Evolutionary conservation across 495 filamentous ascomycete species (phyloP).

Genomic region (Immersiella caudata): DNA sequence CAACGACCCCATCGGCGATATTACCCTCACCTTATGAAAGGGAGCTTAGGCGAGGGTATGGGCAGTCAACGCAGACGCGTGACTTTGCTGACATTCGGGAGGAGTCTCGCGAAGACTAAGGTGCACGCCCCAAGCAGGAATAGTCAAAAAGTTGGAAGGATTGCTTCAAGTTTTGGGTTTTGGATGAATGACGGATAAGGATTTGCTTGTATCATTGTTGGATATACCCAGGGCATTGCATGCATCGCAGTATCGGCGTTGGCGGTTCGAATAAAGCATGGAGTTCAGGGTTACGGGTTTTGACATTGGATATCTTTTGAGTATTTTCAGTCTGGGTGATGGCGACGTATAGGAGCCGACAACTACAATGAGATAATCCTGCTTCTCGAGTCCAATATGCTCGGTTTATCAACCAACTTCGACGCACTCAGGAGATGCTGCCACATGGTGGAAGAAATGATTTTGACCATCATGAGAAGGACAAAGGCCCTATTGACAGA

Average conservation of each 20-base stretch:
- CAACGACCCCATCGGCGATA: conserved; percentile 37
- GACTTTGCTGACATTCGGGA: conserved; percentile 37
- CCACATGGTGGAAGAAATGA: too few species aligned
- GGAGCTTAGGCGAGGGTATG: conserved; percentile 31
- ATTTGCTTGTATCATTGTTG: conserved; percentile 16
- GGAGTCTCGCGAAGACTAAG: conserved; percentile 29
- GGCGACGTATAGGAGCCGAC: too few species aligned
- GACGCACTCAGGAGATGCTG: too few species aligned
- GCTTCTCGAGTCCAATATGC: neutral
- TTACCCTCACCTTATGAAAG: conserved; percentile 36
- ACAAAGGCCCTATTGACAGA: too few species aligned
- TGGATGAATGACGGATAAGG: conserved; percentile 3
- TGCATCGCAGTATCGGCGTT: conserved; percentile 18
- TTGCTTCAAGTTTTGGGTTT: neutral
- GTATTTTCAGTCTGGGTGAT: neutral
- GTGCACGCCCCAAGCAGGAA: neutral
- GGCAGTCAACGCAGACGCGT: conserved; percentile 26
- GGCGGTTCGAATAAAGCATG: conserved; percentile 12
- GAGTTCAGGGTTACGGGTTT: conserved; percentile 8
- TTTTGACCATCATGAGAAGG: too few species aligned
- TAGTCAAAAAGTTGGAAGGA: neutral
- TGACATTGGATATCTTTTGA: conserved; percentile 4
- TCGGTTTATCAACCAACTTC: too few species aligned
- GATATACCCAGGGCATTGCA: conserved; percentile 23
- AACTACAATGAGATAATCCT: neutral